Base-by-base conservation (phyloP, 2,329 filamentous ascomycete genomes). In the Diaporthe vaccinii region DNA sequence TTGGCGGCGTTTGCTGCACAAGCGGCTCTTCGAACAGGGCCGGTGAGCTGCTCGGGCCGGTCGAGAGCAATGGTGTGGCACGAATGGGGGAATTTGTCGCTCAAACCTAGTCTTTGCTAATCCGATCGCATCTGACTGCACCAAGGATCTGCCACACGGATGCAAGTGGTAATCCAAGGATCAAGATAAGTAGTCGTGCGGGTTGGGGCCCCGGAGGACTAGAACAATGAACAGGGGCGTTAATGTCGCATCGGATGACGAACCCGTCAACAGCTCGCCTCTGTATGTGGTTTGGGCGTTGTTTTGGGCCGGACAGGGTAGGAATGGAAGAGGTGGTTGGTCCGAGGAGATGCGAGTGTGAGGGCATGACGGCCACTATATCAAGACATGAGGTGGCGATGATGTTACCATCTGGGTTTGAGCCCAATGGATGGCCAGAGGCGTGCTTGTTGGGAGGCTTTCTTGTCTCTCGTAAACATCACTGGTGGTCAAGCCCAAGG, bases 61-160 rank as follows among this genome's bases (percentile, higher is more conserved):
- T 49, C 44, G 36, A 22, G 58, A 28, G 59, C 28, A 20, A 22
- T 36, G 46, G 20, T 65, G 58, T 41, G 34, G 58, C 71, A 49
- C 34, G 58, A 55, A 55, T 55, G 65, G 65, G 65, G n/a, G 49
- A 55, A 69, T 65, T 55, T 41, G 25, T 73, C 71, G 70, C 71
- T 65, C 58, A 73, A 72, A 72, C 15, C n/a, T 72, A 10, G 57
- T 8, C 46, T 55, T 41, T 46, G 36, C 28, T 55, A 17, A 36
- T 62, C 44, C 9, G 31, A 51, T 39, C 51, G 55, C 31, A 62
- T 57, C 28, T 25, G 39, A 44, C 34, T 34, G 71, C 58, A 57
- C 31, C 58, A 34, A 57, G 51, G 55, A 72, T 72, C 55, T 72
- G 31, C 69, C 55, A 51, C 39, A n/a, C 25, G 34, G 34, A 31